These are phyloP conservation scores for Venturiaceae sp. DNA, from an alignment of 2,329 filamentous ascomycete genomes.

Conservation along the genomic window DNA sequence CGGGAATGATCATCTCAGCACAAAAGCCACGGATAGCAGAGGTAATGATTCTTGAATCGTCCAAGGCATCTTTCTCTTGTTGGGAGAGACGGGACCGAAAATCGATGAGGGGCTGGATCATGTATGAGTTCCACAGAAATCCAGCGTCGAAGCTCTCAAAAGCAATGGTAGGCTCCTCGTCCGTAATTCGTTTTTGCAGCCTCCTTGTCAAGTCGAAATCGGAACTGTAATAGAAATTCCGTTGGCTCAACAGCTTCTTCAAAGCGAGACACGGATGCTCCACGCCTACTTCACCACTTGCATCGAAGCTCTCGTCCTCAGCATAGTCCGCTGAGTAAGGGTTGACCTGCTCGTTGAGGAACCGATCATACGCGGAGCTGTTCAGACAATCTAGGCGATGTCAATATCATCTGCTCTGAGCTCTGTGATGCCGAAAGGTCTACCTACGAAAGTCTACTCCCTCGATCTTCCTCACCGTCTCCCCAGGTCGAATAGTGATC, in stretches of 20 bases:
- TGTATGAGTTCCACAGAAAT: conserved; percentile 97
- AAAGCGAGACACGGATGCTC: conserved; percentile 87
- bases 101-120: conserved; percentile 86
- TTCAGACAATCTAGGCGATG: conserved; percentile 64
- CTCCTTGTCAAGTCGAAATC: conserved; percentile 95
- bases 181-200: conserved; percentile 63
- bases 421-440: background rate
- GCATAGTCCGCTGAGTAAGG: conserved; percentile 44
- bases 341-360: conserved; percentile 49
- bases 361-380: conserved; percentile 74
- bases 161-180: conserved; percentile 70
- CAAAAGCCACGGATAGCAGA: conserved; percentile 93
- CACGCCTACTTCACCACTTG: conserved; percentile 54
- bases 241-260: conserved; percentile 85
- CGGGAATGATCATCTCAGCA: conserved; percentile 74
- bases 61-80: conserved; percentile 68
- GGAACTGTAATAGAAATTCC: conserved; percentile 97
- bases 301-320: conserved; percentile 42
- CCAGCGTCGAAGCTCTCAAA: conserved; percentile 88
- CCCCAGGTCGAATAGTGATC: conserved; percentile 73
- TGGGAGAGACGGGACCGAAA: conserved; percentile 75
- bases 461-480: conserved; percentile 80
- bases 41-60: conserved; percentile 78
- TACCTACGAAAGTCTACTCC: conserved; percentile 67
- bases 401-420: background rate